Evolutionary conservation across 2,329 filamentous ascomycete genomes (phyloP).

Genomic region (Aspergillus quadricinctus): DNA sequence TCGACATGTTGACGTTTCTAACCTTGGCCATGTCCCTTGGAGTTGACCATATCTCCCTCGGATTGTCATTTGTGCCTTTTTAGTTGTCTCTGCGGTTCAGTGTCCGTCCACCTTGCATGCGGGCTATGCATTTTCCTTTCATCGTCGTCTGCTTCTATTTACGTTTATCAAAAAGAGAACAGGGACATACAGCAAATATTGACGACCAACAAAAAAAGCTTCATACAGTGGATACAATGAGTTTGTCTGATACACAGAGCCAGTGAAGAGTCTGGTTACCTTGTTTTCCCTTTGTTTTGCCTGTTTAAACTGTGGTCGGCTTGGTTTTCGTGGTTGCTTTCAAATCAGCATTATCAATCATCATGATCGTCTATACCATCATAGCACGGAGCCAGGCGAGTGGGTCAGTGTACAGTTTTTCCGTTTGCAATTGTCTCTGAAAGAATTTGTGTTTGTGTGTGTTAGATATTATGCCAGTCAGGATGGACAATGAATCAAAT

Average conservation of each 20-base stretch:
- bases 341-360: constrained; percentile 17
- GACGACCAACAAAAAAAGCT: not conserved
- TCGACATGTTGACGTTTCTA: constrained; percentile 7
- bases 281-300: constrained; percentile 5
- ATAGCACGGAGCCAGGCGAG: constrained; percentile 27
- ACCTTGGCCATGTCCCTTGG: constrained; percentile 1
- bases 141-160: not conserved
- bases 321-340: constrained; percentile 18
- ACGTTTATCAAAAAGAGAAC: constrained; percentile 1
- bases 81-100: constrained; percentile 2
- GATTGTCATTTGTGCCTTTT: not conserved
- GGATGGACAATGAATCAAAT: constrained; percentile 16
- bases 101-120: constrained; percentile 1
- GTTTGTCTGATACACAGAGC: constrained; percentile 2
- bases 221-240: not conserved
- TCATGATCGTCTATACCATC: constrained; percentile 21
- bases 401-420: constrained; percentile 17
- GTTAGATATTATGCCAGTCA: constrained; percentile 13
- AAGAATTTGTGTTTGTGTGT: constrained; percentile 8
- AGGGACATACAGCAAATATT: constrained; percentile 5
- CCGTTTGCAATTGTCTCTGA: constrained; percentile 6
- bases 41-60: constrained; percentile 1
- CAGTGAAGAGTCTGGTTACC: not conserved
- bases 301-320: constrained; percentile 8
- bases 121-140: constrained; percentile 2